Evolutionary conservation across 202 grass and related monocot genomes (phyloP).

Genomic region (Panicum virgatum): DNA sequence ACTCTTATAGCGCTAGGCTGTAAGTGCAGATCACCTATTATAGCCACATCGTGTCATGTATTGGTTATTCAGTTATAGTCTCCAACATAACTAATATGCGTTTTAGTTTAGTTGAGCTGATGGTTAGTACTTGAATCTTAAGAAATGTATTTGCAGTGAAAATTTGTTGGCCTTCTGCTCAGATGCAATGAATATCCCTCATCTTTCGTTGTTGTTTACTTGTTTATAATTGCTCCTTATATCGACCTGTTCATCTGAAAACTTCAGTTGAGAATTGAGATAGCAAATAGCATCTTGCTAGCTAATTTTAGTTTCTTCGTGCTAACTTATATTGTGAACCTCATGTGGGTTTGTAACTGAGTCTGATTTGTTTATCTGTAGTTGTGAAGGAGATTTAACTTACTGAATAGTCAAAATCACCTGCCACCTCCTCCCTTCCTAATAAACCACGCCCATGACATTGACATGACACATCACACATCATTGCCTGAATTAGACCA

Average conservation of each 20-base stretch:
- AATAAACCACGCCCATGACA: not conserved
- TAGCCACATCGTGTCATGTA: slow-evolving; percentile 9
- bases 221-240: not conserved
- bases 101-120: not conserved
- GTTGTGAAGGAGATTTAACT: not conserved
- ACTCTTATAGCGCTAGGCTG: slow-evolving; percentile 10
- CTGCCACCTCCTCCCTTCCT: not conserved
- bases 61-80: not conserved
- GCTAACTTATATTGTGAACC: not conserved
- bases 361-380: not conserved
- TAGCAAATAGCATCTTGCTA: not conserved
- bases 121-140: not conserved
- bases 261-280: slow-evolving; percentile 9
- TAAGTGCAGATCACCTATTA: slow-evolving; percentile 3
- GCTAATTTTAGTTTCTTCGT: not conserved
- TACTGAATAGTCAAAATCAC: not conserved
- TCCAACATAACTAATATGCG: not conserved
- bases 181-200: not conserved
- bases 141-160: not conserved
- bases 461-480: no score
- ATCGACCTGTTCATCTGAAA: slow-evolving; percentile 10
- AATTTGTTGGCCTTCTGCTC: not conserved
- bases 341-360: not conserved
- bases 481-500: not conserved
- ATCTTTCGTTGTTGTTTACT: slow-evolving; percentile 4